Evolutionary conservation across 2,329 filamentous ascomycete species (phyloP).

Genomic region (Juglanconis oblonga): DNA sequence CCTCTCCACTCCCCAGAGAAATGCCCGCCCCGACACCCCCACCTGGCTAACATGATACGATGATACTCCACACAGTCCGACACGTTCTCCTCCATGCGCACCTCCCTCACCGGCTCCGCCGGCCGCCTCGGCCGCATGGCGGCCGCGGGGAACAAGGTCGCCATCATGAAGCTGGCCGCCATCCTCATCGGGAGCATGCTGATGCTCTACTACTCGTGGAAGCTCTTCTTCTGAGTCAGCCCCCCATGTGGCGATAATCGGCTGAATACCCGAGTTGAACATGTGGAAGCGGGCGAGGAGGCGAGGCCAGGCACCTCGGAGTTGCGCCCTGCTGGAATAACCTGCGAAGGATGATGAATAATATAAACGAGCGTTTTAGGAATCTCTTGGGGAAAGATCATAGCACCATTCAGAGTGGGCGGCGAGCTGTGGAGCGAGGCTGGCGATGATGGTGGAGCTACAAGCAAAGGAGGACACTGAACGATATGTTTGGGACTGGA

Average conservation of each 20-base stretch:
- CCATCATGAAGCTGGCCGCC: slow-evolving; percentile 82
- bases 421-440: too few species aligned
- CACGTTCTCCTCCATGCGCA: slow-evolving; percentile 84
- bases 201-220: slow-evolving; percentile 70
- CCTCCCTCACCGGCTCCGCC: slow-evolving; percentile 80
- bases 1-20: background rate
- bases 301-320: too few species aligned
- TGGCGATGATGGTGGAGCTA: background rate
- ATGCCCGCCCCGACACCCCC: background rate
- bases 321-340: too few species aligned
- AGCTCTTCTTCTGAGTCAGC: slow-evolving; percentile 53
- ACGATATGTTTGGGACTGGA: too few species aligned
- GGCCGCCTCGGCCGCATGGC: slow-evolving; percentile 85
- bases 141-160: slow-evolving; percentile 82
- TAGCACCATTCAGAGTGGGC: background rate
- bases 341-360: too few species aligned
- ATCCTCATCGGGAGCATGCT: slow-evolving; percentile 74
- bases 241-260: too few species aligned
- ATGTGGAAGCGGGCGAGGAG: too few species aligned
- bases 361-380: too few species aligned
- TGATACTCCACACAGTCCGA: slow-evolving; percentile 60
- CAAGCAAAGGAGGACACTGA: too few species aligned
- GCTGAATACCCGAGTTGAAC: too few species aligned
- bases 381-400: background rate
- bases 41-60: background rate